Evolutionary conservation across 2,329 filamentous ascomycete genomes (phyloP), one percentile per base, ranked within the genome.

Genomic region (Capronia epimyces): DNA sequence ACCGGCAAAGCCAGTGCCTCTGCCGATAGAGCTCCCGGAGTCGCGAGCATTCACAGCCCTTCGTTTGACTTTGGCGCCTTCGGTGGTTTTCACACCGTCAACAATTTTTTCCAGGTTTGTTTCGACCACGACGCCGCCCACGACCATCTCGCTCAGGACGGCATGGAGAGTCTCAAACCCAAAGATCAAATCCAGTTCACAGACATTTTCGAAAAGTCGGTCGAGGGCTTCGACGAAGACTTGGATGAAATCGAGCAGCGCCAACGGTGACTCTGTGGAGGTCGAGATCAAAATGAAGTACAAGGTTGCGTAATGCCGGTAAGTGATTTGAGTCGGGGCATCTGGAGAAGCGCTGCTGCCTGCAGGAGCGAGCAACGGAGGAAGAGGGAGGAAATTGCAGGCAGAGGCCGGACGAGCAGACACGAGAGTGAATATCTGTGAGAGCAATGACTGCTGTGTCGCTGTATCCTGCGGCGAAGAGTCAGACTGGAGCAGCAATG

Each of bases 251-350:
- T 98, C 93, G 56, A 98, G 89, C 20, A 98, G 79, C 1, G 93
- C 93, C 2, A 98, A 84, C 0, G 93, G 93, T 1, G 89, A 95
- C 71, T 98, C 93, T 52, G 93, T 96, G 3, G 89, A 89, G 3
- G 94, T 98, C 29, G 86, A 93, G 65, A 98, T 98, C 67, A 98
- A 77, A 70, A 98, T 98, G 75, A 98, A 98, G 73, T 94, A 97
- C 55, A 98, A 85, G 0, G 93, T 98, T 8, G 93, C 93, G 67
- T 97, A 98, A 77, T 95, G 88, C 52, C 93, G 89, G 77, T 98
- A 98, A 7, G 93, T 97, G 40, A 98, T 89, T 53, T 97, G 86
- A 4, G 89, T 93, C 8, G 93, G 93, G 9, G 89, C 86, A 71
- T 97, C 93, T 6, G 68, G 67, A 32, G 65, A 63, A 61, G 71